These are phyloP conservation scores for Cyclotella atomus DNA, from an alignment of 108 stramenopile species.

Conservation along the genomic window DNA sequence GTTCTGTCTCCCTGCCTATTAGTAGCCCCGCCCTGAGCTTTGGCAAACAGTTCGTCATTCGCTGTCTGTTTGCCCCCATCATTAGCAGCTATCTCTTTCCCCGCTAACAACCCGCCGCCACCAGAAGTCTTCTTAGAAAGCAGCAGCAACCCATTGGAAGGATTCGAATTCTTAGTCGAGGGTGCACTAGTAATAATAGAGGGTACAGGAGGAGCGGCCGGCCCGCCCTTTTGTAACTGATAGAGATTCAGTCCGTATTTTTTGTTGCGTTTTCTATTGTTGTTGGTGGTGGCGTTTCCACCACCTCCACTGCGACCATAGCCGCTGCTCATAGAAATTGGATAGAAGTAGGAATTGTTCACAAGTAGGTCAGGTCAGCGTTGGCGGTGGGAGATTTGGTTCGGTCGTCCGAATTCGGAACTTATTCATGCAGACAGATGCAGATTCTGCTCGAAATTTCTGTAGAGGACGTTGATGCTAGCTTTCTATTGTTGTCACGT, in stretches of 20 bases:
- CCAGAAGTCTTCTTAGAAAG: slow-evolving; percentile 75
- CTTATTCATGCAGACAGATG: too few species aligned
- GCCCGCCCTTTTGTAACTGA: slow-evolving; percentile 69
- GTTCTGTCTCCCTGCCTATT: background rate
- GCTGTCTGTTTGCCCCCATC: slow-evolving; percentile 41
- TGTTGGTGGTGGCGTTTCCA: slow-evolving; percentile 10
- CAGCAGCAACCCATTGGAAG: slow-evolving; percentile 73
- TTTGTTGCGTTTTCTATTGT: slow-evolving; percentile 49
- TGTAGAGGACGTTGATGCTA: too few species aligned
- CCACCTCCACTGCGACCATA: slow-evolving; percentile 22
- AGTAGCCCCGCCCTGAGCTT: slow-evolving; percentile 28
- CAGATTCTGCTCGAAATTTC: too few species aligned
- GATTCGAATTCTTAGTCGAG: slow-evolving; percentile 16
- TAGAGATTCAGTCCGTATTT: slow-evolving; percentile 90
- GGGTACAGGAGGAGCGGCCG: slow-evolving; percentile 61
- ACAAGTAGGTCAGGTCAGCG: too few species aligned
- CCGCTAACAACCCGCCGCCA: slow-evolving; percentile 32
- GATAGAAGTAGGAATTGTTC: background rate
- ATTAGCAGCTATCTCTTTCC: slow-evolving; percentile 36
- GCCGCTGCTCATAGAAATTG: slow-evolving; percentile 37
- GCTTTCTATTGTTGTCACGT: too few species aligned
- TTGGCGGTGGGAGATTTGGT: too few species aligned
- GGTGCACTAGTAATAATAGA: slow-evolving; percentile 14
- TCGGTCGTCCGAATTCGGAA: too few species aligned
- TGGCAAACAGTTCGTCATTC: slow-evolving; percentile 33